These are phyloP conservation scores for Sisymbrium irio DNA, from an alignment of 345 rosid species.

Conservation along the genomic window DNA sequence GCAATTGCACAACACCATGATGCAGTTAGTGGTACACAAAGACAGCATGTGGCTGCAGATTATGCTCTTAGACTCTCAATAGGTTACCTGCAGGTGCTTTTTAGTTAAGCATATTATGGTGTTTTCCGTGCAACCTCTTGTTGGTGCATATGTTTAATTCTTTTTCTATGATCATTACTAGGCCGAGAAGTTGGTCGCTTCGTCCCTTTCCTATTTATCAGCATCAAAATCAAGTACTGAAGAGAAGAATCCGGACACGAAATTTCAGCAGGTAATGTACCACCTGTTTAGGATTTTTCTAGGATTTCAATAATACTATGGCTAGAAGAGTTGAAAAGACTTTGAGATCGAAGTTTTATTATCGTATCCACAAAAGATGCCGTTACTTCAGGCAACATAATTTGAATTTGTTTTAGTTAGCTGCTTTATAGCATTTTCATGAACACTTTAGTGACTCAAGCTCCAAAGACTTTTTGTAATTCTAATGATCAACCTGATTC, in stretches of 20 bases:
- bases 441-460: conserved; percentile 8
- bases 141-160: conserved; percentile 14
- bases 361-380: not conserved
- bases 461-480: not conserved
- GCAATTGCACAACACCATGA: conserved; percentile 98
- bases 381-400: not conserved
- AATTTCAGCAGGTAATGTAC: conserved; percentile 65
- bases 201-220: conserved; percentile 68
- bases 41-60: conserved; percentile 96
- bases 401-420: not conserved
- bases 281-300: not conserved
- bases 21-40: conserved; percentile 94
- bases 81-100: conserved; percentile 73
- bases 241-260: conserved; percentile 37
- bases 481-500: conserved; percentile 22
- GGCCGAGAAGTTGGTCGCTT: conserved; percentile 81
- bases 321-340: conserved; percentile 2
- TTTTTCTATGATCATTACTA: conserved; percentile 38
- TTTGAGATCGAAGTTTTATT: not conserved
- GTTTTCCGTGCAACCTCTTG: conserved; percentile 1
- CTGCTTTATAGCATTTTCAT: conserved; percentile 1
- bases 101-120: conserved; percentile 10
- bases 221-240: conserved; percentile 46
- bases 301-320: conserved; percentile 7
- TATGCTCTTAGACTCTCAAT: conserved; percentile 86